Evolutionary conservation across 1,284 basidiomycete genomes (phyloP).

Genomic region (Porodaedalea pini): DNA sequence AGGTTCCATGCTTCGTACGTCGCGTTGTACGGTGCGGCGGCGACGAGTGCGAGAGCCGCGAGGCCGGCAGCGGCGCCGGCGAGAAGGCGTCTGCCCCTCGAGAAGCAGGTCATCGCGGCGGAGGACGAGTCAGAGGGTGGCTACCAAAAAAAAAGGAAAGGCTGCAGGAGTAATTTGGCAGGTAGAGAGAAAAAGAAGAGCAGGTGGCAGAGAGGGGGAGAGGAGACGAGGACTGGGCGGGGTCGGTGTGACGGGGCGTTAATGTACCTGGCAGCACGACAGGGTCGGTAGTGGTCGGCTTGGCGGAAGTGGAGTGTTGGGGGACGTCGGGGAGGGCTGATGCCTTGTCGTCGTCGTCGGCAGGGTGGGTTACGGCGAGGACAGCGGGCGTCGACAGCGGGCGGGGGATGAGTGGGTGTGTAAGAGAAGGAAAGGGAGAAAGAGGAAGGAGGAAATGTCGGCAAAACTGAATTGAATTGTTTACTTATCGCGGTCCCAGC

Average conservation of each 20-base stretch:
- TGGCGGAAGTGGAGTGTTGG: neutral
- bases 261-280: neutral
- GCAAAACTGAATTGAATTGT: neutral
- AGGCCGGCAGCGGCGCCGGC: constrained; percentile 21
- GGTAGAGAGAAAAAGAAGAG: neutral
- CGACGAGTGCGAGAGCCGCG: constrained; percentile 22
- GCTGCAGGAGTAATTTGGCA: neutral
- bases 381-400: constrained; percentile 9
- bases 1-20: constrained; percentile 79
- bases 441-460: neutral
- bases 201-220: neutral
- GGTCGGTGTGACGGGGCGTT: neutral
- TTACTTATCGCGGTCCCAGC: neutral
- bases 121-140: neutral
- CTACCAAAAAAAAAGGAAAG: neutral
- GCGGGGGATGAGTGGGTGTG: constrained; percentile 4
- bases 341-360: constrained; percentile 1
- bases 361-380: neutral
- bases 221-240: neutral
- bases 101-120: constrained; percentile 10
- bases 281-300: no score
- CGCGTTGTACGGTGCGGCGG: constrained; percentile 69
- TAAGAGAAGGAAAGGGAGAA: neutral
- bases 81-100: constrained; percentile 6
- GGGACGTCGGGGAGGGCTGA: neutral